These are phyloP conservation scores for Arctium lappa DNA, from an alignment of 129 eudicot genomes.

Conservation along the genomic window DNA sequence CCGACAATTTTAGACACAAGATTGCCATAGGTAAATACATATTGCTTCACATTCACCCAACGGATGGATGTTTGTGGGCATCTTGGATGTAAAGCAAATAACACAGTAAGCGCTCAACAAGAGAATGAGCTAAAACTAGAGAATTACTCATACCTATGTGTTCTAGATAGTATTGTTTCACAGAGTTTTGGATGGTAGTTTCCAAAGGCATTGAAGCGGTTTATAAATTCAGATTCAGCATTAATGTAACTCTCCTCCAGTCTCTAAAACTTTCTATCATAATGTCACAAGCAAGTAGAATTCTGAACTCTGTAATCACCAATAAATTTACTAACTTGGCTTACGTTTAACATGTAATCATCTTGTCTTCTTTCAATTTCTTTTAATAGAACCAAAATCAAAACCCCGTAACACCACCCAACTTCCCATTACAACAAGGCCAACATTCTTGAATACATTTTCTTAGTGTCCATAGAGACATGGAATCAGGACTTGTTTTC, in stretches of 20 bases:
- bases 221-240: not conserved
- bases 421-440: not conserved
- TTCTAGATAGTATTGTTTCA: not conserved
- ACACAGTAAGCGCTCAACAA: not conserved
- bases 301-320: not conserved
- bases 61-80: not conserved
- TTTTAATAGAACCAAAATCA: not conserved
- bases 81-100: not conserved
- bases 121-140: not conserved
- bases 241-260: not conserved
- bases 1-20: not conserved
- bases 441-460: not conserved
- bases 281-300: not conserved
- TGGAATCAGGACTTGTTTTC: not conserved
- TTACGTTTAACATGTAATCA: not conserved
- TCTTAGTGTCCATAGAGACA: not conserved
- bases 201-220: not conserved
- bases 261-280: not conserved
- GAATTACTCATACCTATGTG: not conserved
- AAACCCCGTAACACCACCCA: not conserved
- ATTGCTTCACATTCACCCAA: slow-evolving; percentile 1
- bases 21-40: not conserved
- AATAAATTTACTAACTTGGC: not conserved
- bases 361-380: slow-evolving; percentile 3
- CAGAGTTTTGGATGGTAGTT: not conserved